phyloP scores from a whole-genome alignment of 177 flowering plant genomes.

The Vitis hybrid region DNA sequence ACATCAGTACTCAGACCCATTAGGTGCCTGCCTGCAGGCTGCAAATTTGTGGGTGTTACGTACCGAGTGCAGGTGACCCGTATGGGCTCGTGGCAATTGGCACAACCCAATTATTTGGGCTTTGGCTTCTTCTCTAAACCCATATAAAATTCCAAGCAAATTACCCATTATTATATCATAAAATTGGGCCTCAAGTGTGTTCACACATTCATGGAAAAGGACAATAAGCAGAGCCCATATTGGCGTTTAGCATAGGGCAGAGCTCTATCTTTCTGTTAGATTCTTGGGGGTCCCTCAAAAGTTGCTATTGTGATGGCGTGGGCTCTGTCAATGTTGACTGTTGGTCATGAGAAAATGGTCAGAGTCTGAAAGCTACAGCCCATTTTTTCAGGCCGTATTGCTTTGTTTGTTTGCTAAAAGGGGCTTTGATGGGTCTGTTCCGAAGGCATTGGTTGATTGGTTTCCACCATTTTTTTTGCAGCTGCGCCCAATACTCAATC shows the following conservation, averaged over 20 bases:
- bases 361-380: conserved; percentile 4
- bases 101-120: neutral
- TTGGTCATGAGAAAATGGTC: neutral
- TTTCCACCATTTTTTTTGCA: no score
- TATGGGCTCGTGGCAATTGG: neutral
- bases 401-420: conserved; percentile 6
- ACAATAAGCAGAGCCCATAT: conserved; percentile 4
- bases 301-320: neutral
- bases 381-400: conserved; percentile 9
- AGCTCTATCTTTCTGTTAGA: conserved; percentile 14
- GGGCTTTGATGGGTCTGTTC: neutral
- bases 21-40: neutral
- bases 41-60: neutral
- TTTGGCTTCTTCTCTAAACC: neutral
- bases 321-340: conserved; percentile 14
- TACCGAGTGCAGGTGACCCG: neutral
- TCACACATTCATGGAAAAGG: neutral
- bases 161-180: neutral
- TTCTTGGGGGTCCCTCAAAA: conserved; percentile 13
- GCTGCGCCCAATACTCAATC: no score
- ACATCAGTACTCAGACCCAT: conserved; percentile 1
- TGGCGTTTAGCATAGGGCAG: conserved; percentile 5
- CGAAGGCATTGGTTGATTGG: neutral
- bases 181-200: neutral
- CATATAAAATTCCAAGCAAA: neutral